Conservation (phyloP, 2,329 filamentous ascomycete species). For the Fusarium sp. region DNA sequence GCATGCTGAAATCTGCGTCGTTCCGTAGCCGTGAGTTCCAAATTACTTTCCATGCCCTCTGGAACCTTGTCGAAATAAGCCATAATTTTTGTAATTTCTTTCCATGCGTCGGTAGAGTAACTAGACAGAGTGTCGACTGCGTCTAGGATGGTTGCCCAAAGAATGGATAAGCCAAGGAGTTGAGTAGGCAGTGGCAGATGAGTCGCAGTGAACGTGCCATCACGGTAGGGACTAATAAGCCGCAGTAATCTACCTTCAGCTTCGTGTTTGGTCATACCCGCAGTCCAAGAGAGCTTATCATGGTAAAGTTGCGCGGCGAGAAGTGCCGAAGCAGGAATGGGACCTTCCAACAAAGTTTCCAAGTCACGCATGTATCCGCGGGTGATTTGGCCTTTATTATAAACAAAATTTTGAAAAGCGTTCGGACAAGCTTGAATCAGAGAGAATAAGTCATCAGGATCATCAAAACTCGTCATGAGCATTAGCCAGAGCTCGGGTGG, state of each 20-base stretch:
- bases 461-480: not conserved
- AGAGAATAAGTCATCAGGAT: not conserved
- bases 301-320: not conserved
- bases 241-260: not conserved
- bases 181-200: not conserved
- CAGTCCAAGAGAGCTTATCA: not conserved
- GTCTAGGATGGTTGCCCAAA: not conserved
- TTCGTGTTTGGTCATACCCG: not conserved
- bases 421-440: not conserved
- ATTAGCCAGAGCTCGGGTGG: constrained; percentile 2
- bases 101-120: constrained; percentile 3
- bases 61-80: not conserved
- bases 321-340: not conserved
- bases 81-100: not conserved
- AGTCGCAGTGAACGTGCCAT: not conserved
- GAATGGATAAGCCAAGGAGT: not conserved
- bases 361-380: not conserved
- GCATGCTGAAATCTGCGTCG: not conserved
- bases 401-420: not conserved
- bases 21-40: not conserved
- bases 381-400: not conserved
- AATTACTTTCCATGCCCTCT: not conserved
- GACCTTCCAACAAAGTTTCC: not conserved
- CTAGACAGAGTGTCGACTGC: not conserved
- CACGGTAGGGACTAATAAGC: not conserved